Base-by-base conservation (phyloP, 352 stramenopile genomes). In the Blastocystis sp. region DNA sequence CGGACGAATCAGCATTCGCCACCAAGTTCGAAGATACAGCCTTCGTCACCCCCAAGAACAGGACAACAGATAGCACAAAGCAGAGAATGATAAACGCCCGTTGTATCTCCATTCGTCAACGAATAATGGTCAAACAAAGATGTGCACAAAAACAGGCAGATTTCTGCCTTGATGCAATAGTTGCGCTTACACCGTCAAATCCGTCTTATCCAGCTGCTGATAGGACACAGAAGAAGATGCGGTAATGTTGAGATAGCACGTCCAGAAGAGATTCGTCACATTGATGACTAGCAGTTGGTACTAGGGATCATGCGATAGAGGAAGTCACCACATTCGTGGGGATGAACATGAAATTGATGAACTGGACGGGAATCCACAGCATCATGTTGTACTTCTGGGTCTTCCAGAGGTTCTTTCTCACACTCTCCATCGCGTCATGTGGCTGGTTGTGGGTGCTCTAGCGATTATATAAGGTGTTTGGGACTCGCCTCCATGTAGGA, bases 321-420 rank as follows among this genome's bases (percentile, higher is more conserved):
- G 3, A 51, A 69, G 1, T 10, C 9, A 16, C 45, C 26, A 85
- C 74, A 19, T 67, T 67, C 10, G 55, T 13, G 41, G 74, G 74
- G 60, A 85, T 55, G 9, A 85, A 85, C 12, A 85, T 26, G 55
- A 85, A 85, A 69, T 85, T 85, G n/a, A 85, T 31, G 10, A 39
- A 21, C 33, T 85, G 74, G n/a, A 85, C 33, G 21, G 74, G 74
- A 2, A 85, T 69, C 74, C 74, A 85, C 21, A 85, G 9, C 35
- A 85, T 67, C 21, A 67, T 29, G 41, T 85, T 85, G 16, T 51
- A 29, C 66, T 85, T 85, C 61, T 59, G 33, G 2, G 74, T 85
- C 39, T 51, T 51, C 29, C 65, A 21, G 2, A 85, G 51, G 29
- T 85, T 85, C 35, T 85, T 33, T 26, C 35, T 39, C 29, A 85